These are phyloP conservation scores for Aspergillus clavatus DNA, from an alignment of 2,329 filamentous ascomycete species.

Conservation along the genomic window DNA sequence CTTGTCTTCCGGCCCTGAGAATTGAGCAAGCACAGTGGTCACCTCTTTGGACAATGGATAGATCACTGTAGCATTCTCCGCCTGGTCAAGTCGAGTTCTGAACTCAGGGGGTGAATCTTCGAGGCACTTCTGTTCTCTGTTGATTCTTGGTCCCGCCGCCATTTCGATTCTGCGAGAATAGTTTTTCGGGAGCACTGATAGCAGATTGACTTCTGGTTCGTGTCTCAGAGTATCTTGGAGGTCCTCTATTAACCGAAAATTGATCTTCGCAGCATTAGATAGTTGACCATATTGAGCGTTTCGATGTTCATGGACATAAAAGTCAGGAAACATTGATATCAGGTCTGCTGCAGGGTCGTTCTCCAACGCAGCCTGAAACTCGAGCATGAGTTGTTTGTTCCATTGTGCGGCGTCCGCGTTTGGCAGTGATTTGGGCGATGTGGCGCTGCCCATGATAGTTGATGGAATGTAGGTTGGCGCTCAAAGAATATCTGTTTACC, in stretches of 20 bases:
- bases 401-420: constrained; percentile 15
- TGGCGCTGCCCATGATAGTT: no score
- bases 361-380: constrained; percentile 17
- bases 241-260: constrained; percentile 12
- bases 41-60: constrained; percentile 22
- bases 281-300: constrained; percentile 8
- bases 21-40: constrained; percentile 11
- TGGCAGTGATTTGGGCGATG: no score
- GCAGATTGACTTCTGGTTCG: constrained; percentile 19
- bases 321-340: constrained; percentile 17
- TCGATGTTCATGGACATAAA: constrained; percentile 17
- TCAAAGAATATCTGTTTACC: no score
- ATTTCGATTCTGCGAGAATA: constrained; percentile 20
- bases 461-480: no score
- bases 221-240: constrained; percentile 10
- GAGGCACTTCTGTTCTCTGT: not conserved
- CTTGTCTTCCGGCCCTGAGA: not conserved
- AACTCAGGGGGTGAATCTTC: constrained; percentile 14
- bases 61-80: constrained; percentile 17
- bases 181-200: constrained; percentile 16
- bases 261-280: constrained; percentile 17
- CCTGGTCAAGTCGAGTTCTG: constrained; percentile 17
- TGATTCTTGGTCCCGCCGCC: constrained; percentile 10
- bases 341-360: constrained; percentile 20
- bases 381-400: constrained; percentile 19